Evolutionary conservation across 2,329 filamentous ascomycete genomes (phyloP).

Genomic region (Zasmidium angulare): DNA sequence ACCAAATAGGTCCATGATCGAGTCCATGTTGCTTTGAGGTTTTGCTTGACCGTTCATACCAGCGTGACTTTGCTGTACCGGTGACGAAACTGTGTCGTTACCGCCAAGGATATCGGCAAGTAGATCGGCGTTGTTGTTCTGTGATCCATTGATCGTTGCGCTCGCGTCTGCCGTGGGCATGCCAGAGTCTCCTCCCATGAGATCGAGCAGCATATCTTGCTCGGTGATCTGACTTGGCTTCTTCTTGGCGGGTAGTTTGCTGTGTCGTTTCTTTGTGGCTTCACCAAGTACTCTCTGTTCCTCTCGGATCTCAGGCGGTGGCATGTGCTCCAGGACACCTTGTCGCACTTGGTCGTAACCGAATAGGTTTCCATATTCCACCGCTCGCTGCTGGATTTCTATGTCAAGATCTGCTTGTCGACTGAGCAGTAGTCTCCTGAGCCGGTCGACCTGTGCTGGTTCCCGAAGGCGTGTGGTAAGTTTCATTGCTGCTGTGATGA

Average conservation of each 20-base stretch:
- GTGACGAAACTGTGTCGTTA: conserved; percentile 51
- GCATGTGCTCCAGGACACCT: conserved; percentile 97
- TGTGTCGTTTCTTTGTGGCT: conserved; percentile 54
- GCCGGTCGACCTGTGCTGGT: conserved; percentile 78
- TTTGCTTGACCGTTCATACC: conserved; percentile 23
- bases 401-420: conserved; percentile 88
- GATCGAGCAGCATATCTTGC: conserved; percentile 84
- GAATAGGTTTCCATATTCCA: conserved; percentile 96
- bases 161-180: conserved; percentile 59
- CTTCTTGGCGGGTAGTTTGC: conserved; percentile 67
- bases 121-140: conserved; percentile 74
- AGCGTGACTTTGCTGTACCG: conserved; percentile 40
- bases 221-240: conserved; percentile 78
- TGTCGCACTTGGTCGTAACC: conserved; percentile 80
- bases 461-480: conserved; percentile 85
- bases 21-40: conserved; percentile 42
- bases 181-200: conserved; percentile 71
- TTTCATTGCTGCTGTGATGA: conserved; percentile 92
- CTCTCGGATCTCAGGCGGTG: conserved; percentile 92
- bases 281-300: conserved; percentile 88
- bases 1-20: conserved; percentile 90
- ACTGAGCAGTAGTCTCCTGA: conserved; percentile 73
- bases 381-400: conserved; percentile 92
- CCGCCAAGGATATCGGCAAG: conserved; percentile 89
- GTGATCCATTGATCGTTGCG: conserved; percentile 56